Base-by-base conservation (phyloP, 2,329 filamentous ascomycete genomes). In the Aspergillus ochraceus region DNA sequence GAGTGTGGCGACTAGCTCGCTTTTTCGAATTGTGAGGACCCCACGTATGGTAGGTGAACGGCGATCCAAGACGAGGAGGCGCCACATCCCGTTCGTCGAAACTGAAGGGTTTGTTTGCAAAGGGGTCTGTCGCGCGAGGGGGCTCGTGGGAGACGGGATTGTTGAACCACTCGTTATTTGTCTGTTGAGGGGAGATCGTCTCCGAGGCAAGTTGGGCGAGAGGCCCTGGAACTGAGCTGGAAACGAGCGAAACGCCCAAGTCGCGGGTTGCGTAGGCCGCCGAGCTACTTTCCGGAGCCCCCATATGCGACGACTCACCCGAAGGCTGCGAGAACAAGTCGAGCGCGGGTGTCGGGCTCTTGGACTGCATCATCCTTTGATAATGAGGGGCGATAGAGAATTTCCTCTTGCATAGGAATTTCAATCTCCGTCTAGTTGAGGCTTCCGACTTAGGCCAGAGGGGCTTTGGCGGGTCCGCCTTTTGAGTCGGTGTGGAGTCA, bases 341-440 rank as follows among this genome's bases (percentile, higher is more conserved):
- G 46, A 71, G 72, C 66, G 85, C 80, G 2, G 86, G 86, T 24
- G 86, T 87, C 11, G 86, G 86, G 57, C 83, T 88, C 55, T 85
- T 80, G 42, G 81, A 83, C 62, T 83, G 80, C 62, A 88, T 77
- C 66, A 88, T 78, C 60, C 86, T 81, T 69, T 88, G 84, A 69
- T 88, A 88, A 67, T 88, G 85, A 20, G 86, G 84, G 39, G 85
- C 83, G 53, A 88, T 82, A 6, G 81, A 84, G 59, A 86, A 85
- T 68, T 86, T 86, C 63, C 81, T 79, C 70, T 84, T 86, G 71
- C 85, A 87, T 17, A 89, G 74, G 52, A 83, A 77, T 63, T 87
- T 83, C 24, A 89, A 74, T 61, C 86, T 78, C 63, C 81, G 80
- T 56, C 86, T 79, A 19, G 85, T 87, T 24, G 84, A 83, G 52